These are phyloP conservation scores for Onygenales sp. DNA, from an alignment of 2,329 filamentous ascomycete genomes.

Conservation along the genomic window DNA sequence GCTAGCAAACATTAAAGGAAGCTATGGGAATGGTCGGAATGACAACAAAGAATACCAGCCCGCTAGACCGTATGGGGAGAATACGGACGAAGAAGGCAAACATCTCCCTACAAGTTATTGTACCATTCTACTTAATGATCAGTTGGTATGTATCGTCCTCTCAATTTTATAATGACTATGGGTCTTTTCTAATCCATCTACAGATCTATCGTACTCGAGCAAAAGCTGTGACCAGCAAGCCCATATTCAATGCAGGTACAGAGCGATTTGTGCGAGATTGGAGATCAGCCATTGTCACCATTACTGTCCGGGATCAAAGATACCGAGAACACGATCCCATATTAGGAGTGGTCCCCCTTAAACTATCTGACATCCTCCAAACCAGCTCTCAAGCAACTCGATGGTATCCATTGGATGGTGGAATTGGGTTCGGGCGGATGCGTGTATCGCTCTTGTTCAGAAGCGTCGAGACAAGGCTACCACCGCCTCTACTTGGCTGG, in stretches of 20 bases:
- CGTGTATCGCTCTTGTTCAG: conserved; percentile 85
- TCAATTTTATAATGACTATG: not conserved
- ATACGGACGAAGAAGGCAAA: conserved; percentile 72
- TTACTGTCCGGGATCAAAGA: conserved; percentile 79
- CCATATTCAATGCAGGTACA: conserved; percentile 94
- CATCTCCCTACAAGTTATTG: conserved; percentile 85
- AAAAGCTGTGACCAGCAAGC: conserved; percentile 87
- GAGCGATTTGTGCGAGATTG: conserved; percentile 91
- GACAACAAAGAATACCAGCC: conserved; percentile 85
- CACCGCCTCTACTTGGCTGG: conserved; percentile 81
- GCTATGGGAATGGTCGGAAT: conserved; percentile 54
- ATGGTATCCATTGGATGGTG: conserved; percentile 95
- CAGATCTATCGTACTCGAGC: conserved; percentile 82
- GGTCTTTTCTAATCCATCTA: conserved; percentile 7
- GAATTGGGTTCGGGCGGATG: conserved; percentile 82
- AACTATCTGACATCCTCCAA: conserved; percentile 77
- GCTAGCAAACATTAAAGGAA: conserved; percentile 83
- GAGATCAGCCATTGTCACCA: conserved; percentile 75
- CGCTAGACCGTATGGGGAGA: conserved; percentile 73
- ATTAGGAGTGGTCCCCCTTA: conserved; percentile 81
- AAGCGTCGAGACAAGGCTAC: conserved; percentile 74
- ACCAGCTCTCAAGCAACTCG: conserved; percentile 77
- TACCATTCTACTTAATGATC: conserved; percentile 82
- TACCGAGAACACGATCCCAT: conserved; percentile 92
- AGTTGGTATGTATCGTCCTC: conserved; percentile 38